phyloP scores from a whole-genome alignment of 2,329 filamentous ascomycete species.

The Capronia americana region DNA sequence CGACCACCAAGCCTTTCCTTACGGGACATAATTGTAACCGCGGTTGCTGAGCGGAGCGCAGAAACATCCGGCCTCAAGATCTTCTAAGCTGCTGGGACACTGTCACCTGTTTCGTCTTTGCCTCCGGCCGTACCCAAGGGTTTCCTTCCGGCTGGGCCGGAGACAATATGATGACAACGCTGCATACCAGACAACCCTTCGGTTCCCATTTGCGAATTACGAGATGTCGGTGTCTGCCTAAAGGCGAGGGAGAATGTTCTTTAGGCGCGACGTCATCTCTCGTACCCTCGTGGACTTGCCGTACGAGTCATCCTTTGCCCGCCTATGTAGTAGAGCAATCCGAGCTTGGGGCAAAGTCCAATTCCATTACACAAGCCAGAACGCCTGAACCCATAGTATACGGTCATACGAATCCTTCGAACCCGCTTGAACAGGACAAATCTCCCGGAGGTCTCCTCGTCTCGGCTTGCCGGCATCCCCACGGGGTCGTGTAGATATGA shows the following conservation, averaged over 20 bases:
- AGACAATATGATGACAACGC: slow-evolving; percentile 22
- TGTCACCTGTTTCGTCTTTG: slow-evolving; percentile 1
- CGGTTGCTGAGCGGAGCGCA: slow-evolving; percentile 9
- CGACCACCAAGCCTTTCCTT: neutral
- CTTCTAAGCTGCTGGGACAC: neutral
- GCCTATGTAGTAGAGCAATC: slow-evolving; percentile 12
- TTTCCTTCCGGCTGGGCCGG: slow-evolving; percentile 20
- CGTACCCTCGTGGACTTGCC: slow-evolving; percentile 4
- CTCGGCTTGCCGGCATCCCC: neutral
- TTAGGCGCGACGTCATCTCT: slow-evolving; percentile 28
- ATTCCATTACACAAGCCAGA: slow-evolving; percentile 18
- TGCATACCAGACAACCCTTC: slow-evolving; percentile 9
- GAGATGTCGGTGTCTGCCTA: slow-evolving; percentile 23
- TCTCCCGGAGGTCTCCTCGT: neutral
- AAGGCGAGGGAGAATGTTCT: slow-evolving; percentile 11
- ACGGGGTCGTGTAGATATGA: slow-evolving; percentile 8
- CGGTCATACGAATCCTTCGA: slow-evolving; percentile 7
- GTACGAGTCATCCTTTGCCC: slow-evolving; percentile 13
- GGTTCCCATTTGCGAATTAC: slow-evolving; percentile 9
- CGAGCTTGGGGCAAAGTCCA: neutral
- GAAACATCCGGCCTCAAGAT: slow-evolving; percentile 1
- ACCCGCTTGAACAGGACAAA: neutral
- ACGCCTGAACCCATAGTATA: neutral
- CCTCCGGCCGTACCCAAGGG: slow-evolving; percentile 7
- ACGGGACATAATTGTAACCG: neutral